A percentile compares a stretch with the other conserved stretches of the same genome.
These are phyloP conservation scores for Dioscorea cayenensis DNA, from an alignment of 116 monocot genomes.

Conservation along the genomic window DNA sequence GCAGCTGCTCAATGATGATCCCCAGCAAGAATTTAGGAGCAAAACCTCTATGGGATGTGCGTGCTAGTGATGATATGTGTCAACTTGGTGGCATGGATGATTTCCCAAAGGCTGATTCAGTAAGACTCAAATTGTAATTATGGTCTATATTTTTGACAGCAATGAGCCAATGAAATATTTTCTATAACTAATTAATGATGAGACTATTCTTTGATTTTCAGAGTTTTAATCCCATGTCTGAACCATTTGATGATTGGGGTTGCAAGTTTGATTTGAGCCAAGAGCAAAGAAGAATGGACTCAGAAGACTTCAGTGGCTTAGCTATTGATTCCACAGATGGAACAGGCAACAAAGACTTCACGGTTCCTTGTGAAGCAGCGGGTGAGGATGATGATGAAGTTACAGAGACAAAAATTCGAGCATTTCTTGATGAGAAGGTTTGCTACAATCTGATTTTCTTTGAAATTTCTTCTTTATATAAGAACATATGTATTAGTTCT, in stretches of 20 bases:
- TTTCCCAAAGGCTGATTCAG: conserved; percentile 46
- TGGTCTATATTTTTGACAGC: background rate
- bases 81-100: conserved; percentile 52
- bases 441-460: background rate
- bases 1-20: conserved; percentile 17
- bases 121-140: conserved; percentile 16
- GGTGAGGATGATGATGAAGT: conserved; percentile 81
- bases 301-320: conserved; percentile 18
- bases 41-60: conserved; percentile 52
- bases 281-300: conserved; percentile 23
- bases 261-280: conserved; percentile 54
- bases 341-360: conserved; percentile 40
- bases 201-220: conserved; percentile 7
- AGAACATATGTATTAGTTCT: background rate
- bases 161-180: background rate
- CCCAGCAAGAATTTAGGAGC: conserved; percentile 15
- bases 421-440: conserved; percentile 94
- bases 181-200: background rate
- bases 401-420: conserved; percentile 75
- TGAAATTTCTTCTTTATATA: background rate
- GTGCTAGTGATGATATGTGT: conserved; percentile 60
- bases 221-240: conserved; percentile 95
- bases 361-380: conserved; percentile 50
- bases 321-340: conserved; percentile 9
- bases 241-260: conserved; percentile 79